Evolutionary conservation across 208 protist species (phyloP).

Genomic region (Trypanosoma avium): DNA sequence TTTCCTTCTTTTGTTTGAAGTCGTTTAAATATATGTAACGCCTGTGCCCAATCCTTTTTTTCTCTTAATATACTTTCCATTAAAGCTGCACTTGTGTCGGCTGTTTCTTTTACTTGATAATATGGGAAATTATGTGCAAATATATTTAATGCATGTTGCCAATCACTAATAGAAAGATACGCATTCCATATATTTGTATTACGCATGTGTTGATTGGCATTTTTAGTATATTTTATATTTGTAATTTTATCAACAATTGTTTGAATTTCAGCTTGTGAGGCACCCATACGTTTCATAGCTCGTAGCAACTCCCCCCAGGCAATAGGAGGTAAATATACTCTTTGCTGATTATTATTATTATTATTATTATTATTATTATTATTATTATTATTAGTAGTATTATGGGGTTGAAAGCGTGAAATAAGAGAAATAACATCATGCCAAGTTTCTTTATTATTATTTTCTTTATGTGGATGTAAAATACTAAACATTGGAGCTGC

Average conservation of each 20-base stretch:
- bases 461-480: constrained; percentile 14
- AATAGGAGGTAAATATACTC: constrained; percentile 55
- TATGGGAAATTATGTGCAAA: constrained; percentile 43
- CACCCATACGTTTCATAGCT: constrained; percentile 54
- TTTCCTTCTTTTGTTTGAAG: constrained; percentile 28
- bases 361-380: no score
- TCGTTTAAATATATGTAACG: constrained; percentile 32
- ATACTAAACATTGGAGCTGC: constrained; percentile 29
- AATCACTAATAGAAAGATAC: constrained; percentile 50
- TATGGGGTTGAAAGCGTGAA: constrained; percentile 4
- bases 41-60: constrained; percentile 24
- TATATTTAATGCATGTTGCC: constrained; percentile 52
- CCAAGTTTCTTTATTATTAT: constrained; percentile 21
- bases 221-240: constrained; percentile 37
- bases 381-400: no score
- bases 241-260: constrained; percentile 55
- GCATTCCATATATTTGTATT: constrained; percentile 69
- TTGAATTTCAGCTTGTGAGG: constrained; percentile 42
- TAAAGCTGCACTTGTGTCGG: constrained; percentile 49
- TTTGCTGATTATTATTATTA: no score
- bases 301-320: constrained; percentile 70
- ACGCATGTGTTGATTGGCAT: constrained; percentile 41
- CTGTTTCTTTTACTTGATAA: constrained; percentile 55
- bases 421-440: constrained; percentile 8
- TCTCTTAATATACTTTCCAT: constrained; percentile 50